Evolutionary conservation across 179 eudicot genomes (phyloP).

Genomic region (Sideroxylon spinosum): DNA sequence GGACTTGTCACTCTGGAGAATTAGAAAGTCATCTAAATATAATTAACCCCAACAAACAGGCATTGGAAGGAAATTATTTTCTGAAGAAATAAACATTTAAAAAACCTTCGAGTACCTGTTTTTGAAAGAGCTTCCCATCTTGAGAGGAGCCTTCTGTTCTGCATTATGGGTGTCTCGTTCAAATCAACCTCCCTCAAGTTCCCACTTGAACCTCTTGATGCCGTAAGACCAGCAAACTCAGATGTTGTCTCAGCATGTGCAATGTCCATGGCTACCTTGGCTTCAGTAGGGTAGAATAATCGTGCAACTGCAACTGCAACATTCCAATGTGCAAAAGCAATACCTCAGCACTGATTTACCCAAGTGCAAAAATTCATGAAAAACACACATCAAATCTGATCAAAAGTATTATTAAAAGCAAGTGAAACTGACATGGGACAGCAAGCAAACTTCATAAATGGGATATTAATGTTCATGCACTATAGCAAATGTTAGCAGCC

Average conservation of each 20-base stretch:
- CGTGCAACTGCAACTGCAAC: constrained; percentile 42
- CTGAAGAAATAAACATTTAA: not conserved
- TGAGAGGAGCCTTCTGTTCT: constrained; percentile 30
- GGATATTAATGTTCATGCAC: not conserved
- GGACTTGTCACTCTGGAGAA: not conserved
- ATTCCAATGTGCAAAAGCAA: constrained; percentile 1
- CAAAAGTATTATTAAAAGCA: not conserved
- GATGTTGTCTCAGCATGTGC: constrained; percentile 43
- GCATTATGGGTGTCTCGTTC: constrained; percentile 38
- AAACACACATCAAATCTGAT: not conserved
- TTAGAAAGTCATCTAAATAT: not conserved
- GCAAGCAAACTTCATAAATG: not conserved
- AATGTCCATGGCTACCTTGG: constrained; percentile 47
- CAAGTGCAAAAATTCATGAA: not conserved
- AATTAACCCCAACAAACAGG: not conserved
- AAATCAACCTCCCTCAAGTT: constrained; percentile 44
- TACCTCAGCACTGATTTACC: not conserved
- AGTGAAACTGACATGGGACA: not conserved
- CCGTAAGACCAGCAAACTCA: constrained; percentile 28
- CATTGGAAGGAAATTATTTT: not conserved
- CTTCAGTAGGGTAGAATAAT: constrained; percentile 46
- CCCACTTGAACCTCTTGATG: constrained; percentile 36
- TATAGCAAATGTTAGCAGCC: too few relatives aligned
- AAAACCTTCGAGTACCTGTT: constrained; percentile 34
- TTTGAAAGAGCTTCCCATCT: constrained; percentile 36